These are phyloP conservation scores for Solanum hybrid DNA, from an alignment of 305 asterid species.

Conservation along the genomic window DNA sequence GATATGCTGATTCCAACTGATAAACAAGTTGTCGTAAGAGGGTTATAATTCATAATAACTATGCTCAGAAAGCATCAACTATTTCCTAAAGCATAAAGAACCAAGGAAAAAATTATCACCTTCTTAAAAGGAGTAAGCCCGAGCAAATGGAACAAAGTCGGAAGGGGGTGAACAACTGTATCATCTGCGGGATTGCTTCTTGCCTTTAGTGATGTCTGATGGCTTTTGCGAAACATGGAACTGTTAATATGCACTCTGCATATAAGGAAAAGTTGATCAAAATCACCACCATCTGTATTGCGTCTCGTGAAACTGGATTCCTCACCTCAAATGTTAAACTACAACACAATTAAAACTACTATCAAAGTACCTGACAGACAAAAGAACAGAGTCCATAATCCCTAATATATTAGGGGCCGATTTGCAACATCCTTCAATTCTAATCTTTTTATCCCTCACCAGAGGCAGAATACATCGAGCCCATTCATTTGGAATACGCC, in stretches of 20 bases:
- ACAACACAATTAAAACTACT: not conserved
- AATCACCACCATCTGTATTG: not conserved
- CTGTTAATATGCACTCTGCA: constrained; percentile 73
- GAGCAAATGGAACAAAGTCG: constrained; percentile 71
- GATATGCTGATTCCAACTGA: not conserved
- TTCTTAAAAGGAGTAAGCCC: constrained; percentile 77
- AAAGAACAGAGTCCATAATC: constrained; percentile 74
- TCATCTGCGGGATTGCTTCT: constrained; percentile 57
- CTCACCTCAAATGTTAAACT: not conserved
- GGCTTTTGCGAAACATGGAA: constrained; percentile 59
- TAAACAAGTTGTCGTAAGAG: not conserved
- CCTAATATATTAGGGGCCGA: constrained; percentile 74
- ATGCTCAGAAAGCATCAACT: not conserved
- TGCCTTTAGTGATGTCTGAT: constrained; percentile 61
- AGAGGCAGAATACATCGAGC: constrained; percentile 86
- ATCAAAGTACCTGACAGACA: constrained; percentile 51
- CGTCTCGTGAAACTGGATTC: constrained; percentile 2
- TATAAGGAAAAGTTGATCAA: constrained; percentile 19
- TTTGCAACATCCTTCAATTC: constrained; percentile 61
- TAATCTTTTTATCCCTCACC: constrained; percentile 71
- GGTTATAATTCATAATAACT: not conserved
- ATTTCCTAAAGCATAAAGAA: not conserved
- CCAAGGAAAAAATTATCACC: constrained; percentile 29
- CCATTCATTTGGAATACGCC: constrained; percentile 98
- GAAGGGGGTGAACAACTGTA: constrained; percentile 75